phyloP scores from a whole-genome alignment of 257 asterid species.

The Paraleonurus japonicus region DNA sequence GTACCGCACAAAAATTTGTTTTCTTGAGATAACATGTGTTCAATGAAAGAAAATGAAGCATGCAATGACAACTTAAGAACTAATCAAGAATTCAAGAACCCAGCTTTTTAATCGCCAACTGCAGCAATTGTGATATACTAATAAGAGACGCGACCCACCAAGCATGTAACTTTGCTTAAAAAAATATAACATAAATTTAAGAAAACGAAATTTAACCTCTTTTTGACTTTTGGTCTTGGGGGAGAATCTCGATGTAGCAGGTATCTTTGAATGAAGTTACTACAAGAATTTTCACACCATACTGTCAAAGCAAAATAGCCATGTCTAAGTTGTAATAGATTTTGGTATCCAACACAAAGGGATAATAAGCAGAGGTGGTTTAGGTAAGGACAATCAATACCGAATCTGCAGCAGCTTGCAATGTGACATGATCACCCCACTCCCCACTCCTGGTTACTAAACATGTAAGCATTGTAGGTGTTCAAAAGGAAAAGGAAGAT shows the following conservation, averaged over 20 bases:
- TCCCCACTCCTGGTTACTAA: slow-evolving; percentile 65
- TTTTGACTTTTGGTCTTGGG: slow-evolving; percentile 70
- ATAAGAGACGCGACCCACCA: too few species aligned
- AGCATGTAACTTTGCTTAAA: neutral
- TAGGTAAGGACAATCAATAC: slow-evolving; percentile 41
- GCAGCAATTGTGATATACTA: too few species aligned
- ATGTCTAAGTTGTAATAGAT: slow-evolving; percentile 19
- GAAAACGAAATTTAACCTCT: slow-evolving; percentile 56
- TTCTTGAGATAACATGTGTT: too few species aligned
- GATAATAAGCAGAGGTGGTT: slow-evolving; percentile 3
- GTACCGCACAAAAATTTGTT: too few species aligned
- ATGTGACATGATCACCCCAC: slow-evolving; percentile 99
- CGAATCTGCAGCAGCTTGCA: slow-evolving; percentile 98
- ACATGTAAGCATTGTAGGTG: slow-evolving; percentile 19
- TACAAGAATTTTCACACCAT: slow-evolving; percentile 81
- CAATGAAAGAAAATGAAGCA: too few species aligned
- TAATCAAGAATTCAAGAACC: too few species aligned
- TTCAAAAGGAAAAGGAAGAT: slow-evolving; percentile 7
- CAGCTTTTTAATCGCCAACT: too few species aligned
- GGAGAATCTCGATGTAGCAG: slow-evolving; percentile 95
- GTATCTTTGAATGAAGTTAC: slow-evolving; percentile 91
- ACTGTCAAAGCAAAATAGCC: slow-evolving; percentile 48
- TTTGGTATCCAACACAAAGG: neutral
- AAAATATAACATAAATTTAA: neutral
- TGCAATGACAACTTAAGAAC: too few species aligned